Conservation (phyloP, 768 basidiomycete genomes). For the Termitomyces sp. region DNA sequence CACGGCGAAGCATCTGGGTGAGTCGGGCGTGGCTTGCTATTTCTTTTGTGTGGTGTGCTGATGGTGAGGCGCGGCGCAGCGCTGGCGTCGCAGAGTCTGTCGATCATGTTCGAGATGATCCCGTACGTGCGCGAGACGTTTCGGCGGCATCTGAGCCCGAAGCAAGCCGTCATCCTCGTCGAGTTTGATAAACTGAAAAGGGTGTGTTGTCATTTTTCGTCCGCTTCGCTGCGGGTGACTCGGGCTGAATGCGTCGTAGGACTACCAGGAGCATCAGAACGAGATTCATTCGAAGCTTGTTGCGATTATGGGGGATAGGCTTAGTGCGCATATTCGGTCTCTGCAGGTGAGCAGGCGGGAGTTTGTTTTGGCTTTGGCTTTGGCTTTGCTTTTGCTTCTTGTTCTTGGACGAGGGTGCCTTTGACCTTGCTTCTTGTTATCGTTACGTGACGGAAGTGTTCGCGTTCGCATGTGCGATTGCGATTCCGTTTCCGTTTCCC, state of each 20-base stretch:
- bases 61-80: too few relatives aligned
- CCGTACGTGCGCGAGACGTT: slow-evolving; percentile 96
- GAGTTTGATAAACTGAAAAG: slow-evolving; percentile 99
- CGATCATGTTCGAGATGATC: slow-evolving; percentile 89
- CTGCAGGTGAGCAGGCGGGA: slow-evolving; percentile 51
- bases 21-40: background rate
- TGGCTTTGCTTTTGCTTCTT: background rate
- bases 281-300: slow-evolving; percentile 98
- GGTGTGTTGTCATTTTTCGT: too few relatives aligned
- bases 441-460: background rate
- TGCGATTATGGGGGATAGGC: slow-evolving; percentile 95
- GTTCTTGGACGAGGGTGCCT: too few relatives aligned
- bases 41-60: too few relatives aligned
- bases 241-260: slow-evolving; percentile 37
- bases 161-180: slow-evolving; percentile 94
- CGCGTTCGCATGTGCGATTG: background rate
- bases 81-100: slow-evolving; percentile 92
- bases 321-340: slow-evolving; percentile 78
- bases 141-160: slow-evolving; percentile 86
- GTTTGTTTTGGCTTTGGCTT: too few relatives aligned
- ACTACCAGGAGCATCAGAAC: slow-evolving; percentile 98
- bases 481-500: background rate
- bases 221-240: background rate
- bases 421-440: too few relatives aligned
- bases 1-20: slow-evolving; percentile 95